These are phyloP conservation scores for Rutstroemia sydowiana DNA, from an alignment of 2,329 filamentous ascomycete genomes.

Conservation along the genomic window DNA sequence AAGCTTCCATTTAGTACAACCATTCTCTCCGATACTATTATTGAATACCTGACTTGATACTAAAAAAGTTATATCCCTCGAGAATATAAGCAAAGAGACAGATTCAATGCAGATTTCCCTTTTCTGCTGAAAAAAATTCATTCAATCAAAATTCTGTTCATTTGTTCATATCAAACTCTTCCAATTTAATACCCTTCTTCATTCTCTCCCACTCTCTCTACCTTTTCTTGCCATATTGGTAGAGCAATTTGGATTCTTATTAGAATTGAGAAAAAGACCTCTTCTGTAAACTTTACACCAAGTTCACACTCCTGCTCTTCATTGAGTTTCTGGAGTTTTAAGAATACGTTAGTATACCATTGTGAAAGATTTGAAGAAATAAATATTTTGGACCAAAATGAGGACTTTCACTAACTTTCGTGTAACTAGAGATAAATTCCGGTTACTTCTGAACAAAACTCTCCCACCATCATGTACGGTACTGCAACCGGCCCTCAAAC, in stretches of 20 bases:
- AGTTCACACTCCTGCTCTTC: slow-evolving; percentile 29
- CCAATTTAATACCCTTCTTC: not conserved
- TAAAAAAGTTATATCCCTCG: no score
- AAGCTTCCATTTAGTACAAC: slow-evolving; percentile 1
- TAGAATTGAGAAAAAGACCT: slow-evolving; percentile 1
- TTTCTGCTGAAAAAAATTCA: not conserved
- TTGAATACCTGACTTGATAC: no score
- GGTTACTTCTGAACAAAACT: slow-evolving; percentile 5
- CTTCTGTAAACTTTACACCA: slow-evolving; percentile 8
- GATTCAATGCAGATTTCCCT: not conserved
- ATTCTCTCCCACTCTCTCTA: slow-evolving; percentile 4
- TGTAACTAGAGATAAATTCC: slow-evolving; percentile 11
- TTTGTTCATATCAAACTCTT: not conserved
- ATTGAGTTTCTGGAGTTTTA: slow-evolving; percentile 30
- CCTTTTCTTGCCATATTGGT: slow-evolving; percentile 12
- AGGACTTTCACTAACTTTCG: not conserved
- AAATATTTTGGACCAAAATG: no score
- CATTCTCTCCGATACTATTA: no score
- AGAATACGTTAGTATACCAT: slow-evolving; percentile 17
- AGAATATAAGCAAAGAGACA: not conserved
- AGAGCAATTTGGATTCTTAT: slow-evolving; percentile 6
- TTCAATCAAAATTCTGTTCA: not conserved
- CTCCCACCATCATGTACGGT: slow-evolving; percentile 64
- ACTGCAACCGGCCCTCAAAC: slow-evolving; percentile 79
- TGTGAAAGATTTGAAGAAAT: not conserved